phyloP scores from a whole-genome alignment of 2,329 filamentous ascomycete genomes.

The Pezicula carpinea region DNA sequence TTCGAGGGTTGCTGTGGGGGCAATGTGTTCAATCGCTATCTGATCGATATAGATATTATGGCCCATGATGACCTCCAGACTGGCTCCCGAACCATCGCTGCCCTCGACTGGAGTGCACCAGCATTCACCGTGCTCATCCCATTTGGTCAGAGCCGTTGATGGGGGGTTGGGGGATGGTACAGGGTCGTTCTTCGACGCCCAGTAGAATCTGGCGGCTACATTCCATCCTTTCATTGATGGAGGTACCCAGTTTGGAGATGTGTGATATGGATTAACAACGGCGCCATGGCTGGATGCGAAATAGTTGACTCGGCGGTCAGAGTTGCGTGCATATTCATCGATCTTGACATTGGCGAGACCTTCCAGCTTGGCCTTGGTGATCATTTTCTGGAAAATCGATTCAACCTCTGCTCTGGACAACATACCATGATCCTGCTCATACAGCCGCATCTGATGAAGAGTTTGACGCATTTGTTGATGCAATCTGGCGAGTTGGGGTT shows the following conservation, averaged over 20 bases:
- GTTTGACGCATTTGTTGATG: conserved; percentile 12
- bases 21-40: conserved; percentile 69
- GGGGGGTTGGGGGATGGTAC: conserved; percentile 32
- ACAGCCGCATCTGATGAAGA: conserved; percentile 8
- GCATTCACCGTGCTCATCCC: conserved; percentile 79
- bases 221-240: not conserved
- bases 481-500: conserved; percentile 13
- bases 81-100: conserved; percentile 45
- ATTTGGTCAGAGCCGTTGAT: conserved; percentile 56
- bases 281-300: conserved; percentile 2
- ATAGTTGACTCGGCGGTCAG: conserved; percentile 5
- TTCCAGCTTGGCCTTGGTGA: conserved; percentile 21
- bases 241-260: no score
- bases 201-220: not conserved
- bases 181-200: conserved; percentile 13
- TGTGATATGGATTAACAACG: no score
- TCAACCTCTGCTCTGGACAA: conserved; percentile 14
- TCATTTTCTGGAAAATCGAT: conserved; percentile 12
- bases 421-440: conserved; percentile 7
- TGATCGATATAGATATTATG: conserved; percentile 60
- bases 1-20: conserved; percentile 55
- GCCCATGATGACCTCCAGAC: conserved; percentile 60
- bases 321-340: conserved; percentile 3
- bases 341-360: conserved; percentile 22
- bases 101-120: conserved; percentile 66